These are phyloP conservation scores for Russula dissimulans DNA, from an alignment of 768 basidiomycete genomes.

Conservation along the genomic window DNA sequence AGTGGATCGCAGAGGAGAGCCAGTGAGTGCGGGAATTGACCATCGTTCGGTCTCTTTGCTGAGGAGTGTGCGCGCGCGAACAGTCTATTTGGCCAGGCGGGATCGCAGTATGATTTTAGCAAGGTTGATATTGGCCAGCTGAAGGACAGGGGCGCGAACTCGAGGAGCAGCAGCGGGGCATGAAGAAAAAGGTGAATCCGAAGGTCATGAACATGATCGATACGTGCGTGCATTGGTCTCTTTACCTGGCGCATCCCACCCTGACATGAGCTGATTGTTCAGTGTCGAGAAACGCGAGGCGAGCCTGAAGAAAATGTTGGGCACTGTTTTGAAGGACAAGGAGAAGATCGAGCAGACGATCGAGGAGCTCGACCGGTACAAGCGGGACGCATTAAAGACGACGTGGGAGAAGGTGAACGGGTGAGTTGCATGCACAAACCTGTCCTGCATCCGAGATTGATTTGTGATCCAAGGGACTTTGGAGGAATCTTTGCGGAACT, in stretches of 20 bases:
- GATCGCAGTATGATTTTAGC: conserved; percentile 75
- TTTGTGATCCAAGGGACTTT: conserved; percentile 59
- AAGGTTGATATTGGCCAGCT: conserved; percentile 51
- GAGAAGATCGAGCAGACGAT: conserved; percentile 93
- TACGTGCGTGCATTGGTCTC: no score
- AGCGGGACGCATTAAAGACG: conserved; percentile 84
- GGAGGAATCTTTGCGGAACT: conserved; percentile 94
- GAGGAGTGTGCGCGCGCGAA: background rate
- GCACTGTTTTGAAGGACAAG: conserved; percentile 85
- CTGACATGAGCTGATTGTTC: background rate
- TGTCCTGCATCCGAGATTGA: background rate
- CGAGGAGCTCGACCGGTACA: conserved; percentile 85
- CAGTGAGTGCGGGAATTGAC: conserved; percentile 44
- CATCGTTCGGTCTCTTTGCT: background rate
- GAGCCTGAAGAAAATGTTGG: conserved; percentile 79
- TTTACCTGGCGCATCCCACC: background rate
- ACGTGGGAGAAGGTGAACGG: conserved; percentile 95
- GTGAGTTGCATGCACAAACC: conserved; percentile 32
- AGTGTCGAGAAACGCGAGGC: conserved; percentile 93
- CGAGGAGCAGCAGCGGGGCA: conserved; percentile 66
- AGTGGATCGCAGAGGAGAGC: conserved; percentile 86
- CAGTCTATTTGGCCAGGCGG: conserved; percentile 63
- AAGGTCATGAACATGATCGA: no score
- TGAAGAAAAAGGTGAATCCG: conserved; percentile 93
- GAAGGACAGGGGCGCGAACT: conserved; percentile 59